A percentile compares a stretch with the other conserved stretches of the same genome.
phyloP scores from a whole-genome alignment of 768 basidiomycete species.

The Serendipita sp. region DNA sequence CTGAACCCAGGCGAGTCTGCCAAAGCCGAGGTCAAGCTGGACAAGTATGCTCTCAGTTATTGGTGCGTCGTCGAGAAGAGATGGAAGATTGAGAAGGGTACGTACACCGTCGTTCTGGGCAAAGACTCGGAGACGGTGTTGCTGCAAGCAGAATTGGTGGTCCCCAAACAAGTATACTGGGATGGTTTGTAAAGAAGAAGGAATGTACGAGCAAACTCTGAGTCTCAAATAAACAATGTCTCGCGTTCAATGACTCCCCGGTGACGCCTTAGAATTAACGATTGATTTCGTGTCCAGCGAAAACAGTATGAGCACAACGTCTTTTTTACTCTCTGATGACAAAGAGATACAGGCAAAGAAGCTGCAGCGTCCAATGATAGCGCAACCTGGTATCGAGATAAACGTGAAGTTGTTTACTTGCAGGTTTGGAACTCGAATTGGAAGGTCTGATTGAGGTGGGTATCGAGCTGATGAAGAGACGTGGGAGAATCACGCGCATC shows the following conservation, averaged over 20 bases:
- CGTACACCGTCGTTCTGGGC: constrained; percentile 15
- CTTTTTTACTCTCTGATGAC: too few species aligned
- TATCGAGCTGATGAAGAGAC: neutral
- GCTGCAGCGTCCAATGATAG: too few species aligned
- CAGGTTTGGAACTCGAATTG: neutral
- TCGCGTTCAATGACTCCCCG: too few species aligned
- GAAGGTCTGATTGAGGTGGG: neutral
- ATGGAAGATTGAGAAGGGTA: constrained; percentile 17
- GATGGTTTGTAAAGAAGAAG: constrained; percentile 14
- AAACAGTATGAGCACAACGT: too few species aligned
- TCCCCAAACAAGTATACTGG: constrained; percentile 17
- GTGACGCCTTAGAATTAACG: too few species aligned
- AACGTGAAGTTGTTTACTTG: neutral
- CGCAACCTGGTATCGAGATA: too few species aligned
- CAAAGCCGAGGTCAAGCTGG: constrained; percentile 30
- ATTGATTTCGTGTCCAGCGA: too few species aligned
- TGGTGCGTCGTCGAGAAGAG: constrained; percentile 24
- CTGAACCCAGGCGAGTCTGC: constrained; percentile 33
- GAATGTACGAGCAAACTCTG: neutral
- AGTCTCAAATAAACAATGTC: neutral
- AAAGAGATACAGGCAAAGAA: too few species aligned
- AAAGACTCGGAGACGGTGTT: constrained; percentile 13
- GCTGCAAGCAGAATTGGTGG: constrained; percentile 10
- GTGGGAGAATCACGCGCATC: too few species aligned
- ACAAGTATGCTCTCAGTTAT: constrained; percentile 39